Conservation (phyloP, 371 early-diverging fungal genomes). For the Apophysomyces elegans region DNA sequence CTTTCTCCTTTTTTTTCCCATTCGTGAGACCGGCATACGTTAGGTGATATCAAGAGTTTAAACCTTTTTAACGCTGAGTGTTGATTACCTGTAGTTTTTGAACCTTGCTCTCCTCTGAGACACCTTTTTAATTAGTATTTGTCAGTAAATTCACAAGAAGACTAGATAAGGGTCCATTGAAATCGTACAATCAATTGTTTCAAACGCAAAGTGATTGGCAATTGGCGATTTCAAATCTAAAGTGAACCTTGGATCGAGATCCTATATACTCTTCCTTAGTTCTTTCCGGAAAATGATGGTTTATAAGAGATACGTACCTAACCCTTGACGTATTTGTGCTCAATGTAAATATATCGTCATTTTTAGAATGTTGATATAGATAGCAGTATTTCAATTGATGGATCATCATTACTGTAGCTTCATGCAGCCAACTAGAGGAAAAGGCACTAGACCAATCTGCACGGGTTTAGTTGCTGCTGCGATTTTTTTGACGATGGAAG, state of each 20-base stretch:
- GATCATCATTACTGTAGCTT: neutral
- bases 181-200: neutral
- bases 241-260: neutral
- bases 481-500: constrained; percentile 11
- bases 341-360: neutral
- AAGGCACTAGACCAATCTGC: constrained; percentile 8
- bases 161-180: neutral
- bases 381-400: neutral
- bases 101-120: neutral
- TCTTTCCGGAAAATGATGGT: too few relatives aligned
- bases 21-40: too few relatives aligned
- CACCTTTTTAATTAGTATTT: neutral
- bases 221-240: neutral
- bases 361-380: neutral
- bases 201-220: neutral
- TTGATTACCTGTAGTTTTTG: neutral
- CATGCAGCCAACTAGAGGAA: constrained; percentile 1
- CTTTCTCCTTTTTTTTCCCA: too few relatives aligned
- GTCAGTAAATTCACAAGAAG: constrained; percentile 3
- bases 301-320: too few relatives aligned
- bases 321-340: neutral
- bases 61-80: too few relatives aligned
- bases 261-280: too few relatives aligned
- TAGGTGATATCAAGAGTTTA: too few relatives aligned
- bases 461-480: constrained; percentile 12